phyloP scores from a whole-genome alignment of 148 eudicot genomes.

The Beta vulgaris region DNA sequence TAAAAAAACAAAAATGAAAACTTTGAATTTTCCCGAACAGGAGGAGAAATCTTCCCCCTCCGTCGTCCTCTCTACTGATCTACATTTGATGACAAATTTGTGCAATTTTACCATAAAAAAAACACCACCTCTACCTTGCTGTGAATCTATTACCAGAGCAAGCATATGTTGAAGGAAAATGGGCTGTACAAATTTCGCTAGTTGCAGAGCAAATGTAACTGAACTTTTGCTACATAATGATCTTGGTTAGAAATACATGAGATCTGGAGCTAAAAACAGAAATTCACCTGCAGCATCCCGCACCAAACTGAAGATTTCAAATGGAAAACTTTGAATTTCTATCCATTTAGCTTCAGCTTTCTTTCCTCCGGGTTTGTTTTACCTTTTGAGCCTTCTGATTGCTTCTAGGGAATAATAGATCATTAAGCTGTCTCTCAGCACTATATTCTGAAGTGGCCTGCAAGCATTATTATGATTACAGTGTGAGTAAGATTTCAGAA shows the following conservation, averaged over 20 bases:
- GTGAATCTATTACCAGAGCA: slow-evolving; percentile 7
- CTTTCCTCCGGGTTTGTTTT: slow-evolving; percentile 59
- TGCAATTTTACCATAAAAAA: background rate
- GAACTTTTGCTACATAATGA: slow-evolving; percentile 2
- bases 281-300: slow-evolving; percentile 25
- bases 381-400: slow-evolving; percentile 55
- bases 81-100: background rate
- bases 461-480: slow-evolving; percentile 19
- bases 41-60: background rate
- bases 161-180: slow-evolving; percentile 16
- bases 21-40: background rate
- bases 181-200: slow-evolving; percentile 29
- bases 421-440: slow-evolving; percentile 89
- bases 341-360: slow-evolving; percentile 37
- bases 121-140: slow-evolving; percentile 6
- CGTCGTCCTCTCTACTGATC: background rate
- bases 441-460: slow-evolving; percentile 97
- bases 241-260: slow-evolving; percentile 13
- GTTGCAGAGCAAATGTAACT: slow-evolving; percentile 8
- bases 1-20: background rate
- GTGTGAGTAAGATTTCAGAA: background rate
- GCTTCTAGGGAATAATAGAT: slow-evolving; percentile 75
- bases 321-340: background rate
- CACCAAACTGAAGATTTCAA: slow-evolving; percentile 20
- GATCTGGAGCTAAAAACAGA: slow-evolving; percentile 9